phyloP scores from a whole-genome alignment of 2,329 filamentous ascomycete genomes.

The Tolypocladium sp. region DNA sequence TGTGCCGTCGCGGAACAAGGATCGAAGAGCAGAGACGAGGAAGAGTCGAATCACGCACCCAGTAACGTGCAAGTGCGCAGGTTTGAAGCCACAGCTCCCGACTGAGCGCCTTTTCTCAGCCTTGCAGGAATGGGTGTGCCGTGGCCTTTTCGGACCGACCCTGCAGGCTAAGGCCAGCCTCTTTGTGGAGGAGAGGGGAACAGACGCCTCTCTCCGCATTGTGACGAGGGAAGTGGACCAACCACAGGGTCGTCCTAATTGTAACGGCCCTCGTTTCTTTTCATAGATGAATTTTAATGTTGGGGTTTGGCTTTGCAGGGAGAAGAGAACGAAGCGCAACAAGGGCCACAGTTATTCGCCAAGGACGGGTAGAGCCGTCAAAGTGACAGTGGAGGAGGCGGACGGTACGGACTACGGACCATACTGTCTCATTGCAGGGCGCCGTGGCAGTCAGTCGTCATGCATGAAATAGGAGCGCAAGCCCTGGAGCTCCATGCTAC shows the following conservation, averaged over 20 bases:
- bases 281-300: not conserved
- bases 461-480: not conserved
- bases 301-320: too few relatives aligned
- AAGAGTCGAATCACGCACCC: not conserved
- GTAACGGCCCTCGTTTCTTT: not conserved
- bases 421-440: too few relatives aligned
- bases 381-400: not conserved
- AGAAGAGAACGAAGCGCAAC: not conserved
- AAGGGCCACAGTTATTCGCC: not conserved
- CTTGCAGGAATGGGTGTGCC: not conserved
- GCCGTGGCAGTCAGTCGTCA: not conserved
- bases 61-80: not conserved
- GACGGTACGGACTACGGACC: too few relatives aligned
- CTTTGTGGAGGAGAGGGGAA: not conserved
- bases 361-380: not conserved
- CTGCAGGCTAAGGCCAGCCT: not conserved
- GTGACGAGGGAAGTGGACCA: not conserved
- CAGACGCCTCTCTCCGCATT: not conserved
- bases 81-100: too few relatives aligned
- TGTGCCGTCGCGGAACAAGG: not conserved
- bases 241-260: not conserved
- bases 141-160: slow-evolving; percentile 7
- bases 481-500: not conserved
- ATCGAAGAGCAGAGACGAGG: not conserved
- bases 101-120: not conserved